A percentile compares a stretch with the other conserved stretches of the same genome.
Evolutionary conservation across 495 filamentous ascomycete species (phyloP).

Genomic region (Aspergillus indologenus): DNA sequence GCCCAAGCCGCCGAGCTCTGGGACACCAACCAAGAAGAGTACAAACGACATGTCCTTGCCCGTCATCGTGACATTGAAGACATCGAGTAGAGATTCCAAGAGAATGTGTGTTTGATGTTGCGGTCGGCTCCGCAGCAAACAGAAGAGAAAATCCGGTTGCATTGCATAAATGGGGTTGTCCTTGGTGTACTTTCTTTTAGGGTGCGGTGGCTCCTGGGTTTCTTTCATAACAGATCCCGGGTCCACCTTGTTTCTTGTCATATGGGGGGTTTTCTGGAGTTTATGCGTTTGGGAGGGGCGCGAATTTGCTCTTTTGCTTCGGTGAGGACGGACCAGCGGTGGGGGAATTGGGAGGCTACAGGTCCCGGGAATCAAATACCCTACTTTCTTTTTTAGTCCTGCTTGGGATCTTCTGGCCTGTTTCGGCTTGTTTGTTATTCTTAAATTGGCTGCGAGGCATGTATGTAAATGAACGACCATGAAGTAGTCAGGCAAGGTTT

Average conservation of each 20-base stretch:
- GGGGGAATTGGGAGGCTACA: too few species aligned
- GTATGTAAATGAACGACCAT: not conserved
- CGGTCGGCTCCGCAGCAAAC: slow-evolving; percentile 2
- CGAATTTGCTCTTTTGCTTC: slow-evolving; percentile 12
- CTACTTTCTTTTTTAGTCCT: slow-evolving; percentile 10
- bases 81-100: slow-evolving; percentile 36
- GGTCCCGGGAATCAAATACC: slow-evolving; percentile 15
- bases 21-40: slow-evolving; percentile 85
- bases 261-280: slow-evolving; percentile 27
- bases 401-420: not conserved
- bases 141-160: slow-evolving; percentile 10
- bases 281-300: slow-evolving; percentile 17
- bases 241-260: slow-evolving; percentile 5
- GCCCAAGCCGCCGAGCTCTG: slow-evolving; percentile 94
- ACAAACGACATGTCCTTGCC: slow-evolving; percentile 70
- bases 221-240: not conserved
- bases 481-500: not conserved
- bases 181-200: slow-evolving; percentile 14
- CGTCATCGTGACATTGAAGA: slow-evolving; percentile 62
- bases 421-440: slow-evolving; percentile 1
- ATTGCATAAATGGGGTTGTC: slow-evolving; percentile 23
- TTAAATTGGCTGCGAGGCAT: not conserved
- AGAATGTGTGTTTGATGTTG: not conserved
- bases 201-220: not conserved
- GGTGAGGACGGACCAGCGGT: not conserved